Evolutionary conservation across 495 filamentous ascomycete genomes (phyloP), one percentile per base, ranked within the genome.

Genomic region (Aspergillus olivimuriae): DNA sequence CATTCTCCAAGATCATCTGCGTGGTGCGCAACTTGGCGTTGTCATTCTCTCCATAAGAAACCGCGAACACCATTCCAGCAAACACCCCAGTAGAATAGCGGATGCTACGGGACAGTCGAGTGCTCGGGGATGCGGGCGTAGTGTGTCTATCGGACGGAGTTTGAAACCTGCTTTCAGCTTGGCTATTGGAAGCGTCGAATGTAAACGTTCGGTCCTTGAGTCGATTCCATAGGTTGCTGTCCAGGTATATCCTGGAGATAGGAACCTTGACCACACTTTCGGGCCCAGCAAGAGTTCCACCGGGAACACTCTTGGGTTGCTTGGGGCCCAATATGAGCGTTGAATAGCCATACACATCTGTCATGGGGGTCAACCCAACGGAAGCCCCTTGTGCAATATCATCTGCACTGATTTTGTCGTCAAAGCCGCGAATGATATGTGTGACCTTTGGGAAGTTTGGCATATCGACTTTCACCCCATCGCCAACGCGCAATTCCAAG

Each of bases 51-150:
- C 77, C 74, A 46, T 82, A 85, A 10, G 85, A 86, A 10, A 90
- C 77, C 0, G 86, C 85, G 62, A 94, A 91, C 1, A 80, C 82
- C 86, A 90, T 90, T 20, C 81, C 77, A 17, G 74, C 61, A 54
- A 94, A 91, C 1, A 91, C 48, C 0, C 66, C 70, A 26, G 48
- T 50, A 0, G 52, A 43, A 32, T 52, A 53, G 18, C 63, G 52
- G 20, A 65, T 47, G 26, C 56, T 63, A 41, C 70, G 72, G 8
- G 67, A 68, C 2, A 64, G 41, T 6, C 67, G 61, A 40, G 62
- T 57, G 15, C 60, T 64, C 6, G 73, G 72, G 6, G 71, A 70
- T 6, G 58, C 54, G 12, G 71, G 69, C 4, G 66, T 61, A 21
- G 68, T 65, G 14, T 61, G 56, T 32, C 60, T 60, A 39, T 69